Percentiles rank a stretch among this genome's conserved stretches.
Evolutionary conservation across 179 eudicot genomes (phyloP).

Genomic region (Spergularia azorica): DNA sequence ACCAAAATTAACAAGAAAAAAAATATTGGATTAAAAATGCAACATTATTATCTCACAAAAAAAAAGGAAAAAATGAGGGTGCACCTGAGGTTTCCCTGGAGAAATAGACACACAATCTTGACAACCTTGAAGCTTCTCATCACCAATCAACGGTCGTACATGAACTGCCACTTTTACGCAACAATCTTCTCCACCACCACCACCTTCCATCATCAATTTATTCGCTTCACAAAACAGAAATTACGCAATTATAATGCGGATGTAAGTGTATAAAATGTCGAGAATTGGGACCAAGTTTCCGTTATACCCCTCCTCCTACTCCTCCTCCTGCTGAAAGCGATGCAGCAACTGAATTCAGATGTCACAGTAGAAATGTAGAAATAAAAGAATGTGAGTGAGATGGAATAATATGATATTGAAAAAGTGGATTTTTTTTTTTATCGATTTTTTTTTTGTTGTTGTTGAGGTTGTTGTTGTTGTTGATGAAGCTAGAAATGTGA

Average conservation of each 20-base stretch:
- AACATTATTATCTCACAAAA: not conserved
- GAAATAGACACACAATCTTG: conserved; percentile 85
- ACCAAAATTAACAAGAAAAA: not conserved
- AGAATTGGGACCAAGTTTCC: not conserved
- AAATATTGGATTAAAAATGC: not conserved
- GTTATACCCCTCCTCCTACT: not conserved
- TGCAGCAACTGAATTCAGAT: conserved; percentile 27
- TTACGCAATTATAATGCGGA: not conserved
- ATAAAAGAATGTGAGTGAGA: too few relatives aligned
- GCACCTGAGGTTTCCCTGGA: conserved; percentile 86
- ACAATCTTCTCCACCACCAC: conserved; percentile 65
- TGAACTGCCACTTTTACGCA: conserved; percentile 96
- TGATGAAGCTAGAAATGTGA: conserved; percentile 21
- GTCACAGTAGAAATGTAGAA: conserved; percentile 1
- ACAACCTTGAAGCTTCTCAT: conserved; percentile 91
- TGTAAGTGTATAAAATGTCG: conserved; percentile 6
- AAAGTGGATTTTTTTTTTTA: not conserved
- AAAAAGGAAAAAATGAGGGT: not conserved
- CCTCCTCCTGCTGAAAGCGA: conserved; percentile 28
- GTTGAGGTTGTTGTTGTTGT: conserved; percentile 48
- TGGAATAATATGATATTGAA: not conserved
- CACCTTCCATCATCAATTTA: conserved; percentile 33
- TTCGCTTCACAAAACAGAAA: not conserved
- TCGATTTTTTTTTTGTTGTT: conserved; percentile 36
- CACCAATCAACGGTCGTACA: conserved; percentile 88